phyloP scores from a whole-genome alignment of 441 rosid species.

The Syzygium syzygioides region DNA sequence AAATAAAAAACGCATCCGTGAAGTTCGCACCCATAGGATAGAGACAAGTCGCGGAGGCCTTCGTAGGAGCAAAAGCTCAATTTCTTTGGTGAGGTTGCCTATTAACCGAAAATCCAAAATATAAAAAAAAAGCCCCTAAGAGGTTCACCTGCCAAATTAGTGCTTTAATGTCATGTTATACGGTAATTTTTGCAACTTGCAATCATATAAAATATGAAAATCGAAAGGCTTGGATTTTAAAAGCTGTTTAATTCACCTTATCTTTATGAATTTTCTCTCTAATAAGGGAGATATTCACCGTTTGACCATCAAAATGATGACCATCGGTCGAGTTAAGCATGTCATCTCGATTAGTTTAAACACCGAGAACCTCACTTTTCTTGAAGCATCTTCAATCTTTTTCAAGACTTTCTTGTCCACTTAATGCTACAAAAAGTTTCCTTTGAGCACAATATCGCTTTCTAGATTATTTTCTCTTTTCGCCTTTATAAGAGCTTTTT shows the following conservation, averaged over 20 bases:
- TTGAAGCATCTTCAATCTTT: neutral
- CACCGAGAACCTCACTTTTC: neutral
- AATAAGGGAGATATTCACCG: neutral
- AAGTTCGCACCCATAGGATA: too few species aligned
- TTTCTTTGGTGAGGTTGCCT: too few species aligned
- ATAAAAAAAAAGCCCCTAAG: too few species aligned
- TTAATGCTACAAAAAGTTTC: neutral
- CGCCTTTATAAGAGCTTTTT: neutral
- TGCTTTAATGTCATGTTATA: neutral
- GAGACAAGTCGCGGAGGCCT: too few species aligned
- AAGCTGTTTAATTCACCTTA: neutral
- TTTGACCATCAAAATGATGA: neutral
- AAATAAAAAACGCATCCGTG: too few species aligned
- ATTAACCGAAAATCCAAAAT: too few species aligned
- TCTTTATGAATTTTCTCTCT: neutral
- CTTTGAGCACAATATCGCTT: neutral
- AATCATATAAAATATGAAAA: neutral
- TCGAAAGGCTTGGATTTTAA: neutral
- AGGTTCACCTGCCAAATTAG: neutral
- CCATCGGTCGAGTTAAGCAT: accelerated
- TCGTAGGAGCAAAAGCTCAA: too few species aligned
- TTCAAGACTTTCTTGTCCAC: neutral
- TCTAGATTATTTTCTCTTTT: neutral
- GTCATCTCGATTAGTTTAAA: neutral
- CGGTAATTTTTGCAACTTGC: neutral